phyloP scores from a whole-genome alignment of 192 early-diverging fungal species.

The Helicostylum pulchrum region DNA sequence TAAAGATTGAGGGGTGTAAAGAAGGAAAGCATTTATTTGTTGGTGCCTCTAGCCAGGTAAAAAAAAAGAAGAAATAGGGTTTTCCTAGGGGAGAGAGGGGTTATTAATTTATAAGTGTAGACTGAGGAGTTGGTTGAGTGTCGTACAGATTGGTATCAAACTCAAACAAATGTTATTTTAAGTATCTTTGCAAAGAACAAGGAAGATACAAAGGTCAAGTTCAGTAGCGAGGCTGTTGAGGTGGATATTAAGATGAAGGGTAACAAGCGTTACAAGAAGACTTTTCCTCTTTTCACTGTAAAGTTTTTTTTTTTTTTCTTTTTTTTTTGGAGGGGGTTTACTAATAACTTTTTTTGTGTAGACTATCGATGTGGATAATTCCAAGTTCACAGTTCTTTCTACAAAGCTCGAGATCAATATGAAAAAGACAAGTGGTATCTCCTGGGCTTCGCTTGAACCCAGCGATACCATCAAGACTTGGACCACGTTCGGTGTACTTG shows the following conservation, averaged over 20 bases:
- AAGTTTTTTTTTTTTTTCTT: not conserved
- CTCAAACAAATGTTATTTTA: constrained; percentile 75
- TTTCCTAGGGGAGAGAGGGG: no score
- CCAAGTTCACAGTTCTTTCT: constrained; percentile 62
- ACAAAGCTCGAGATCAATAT: constrained; percentile 79
- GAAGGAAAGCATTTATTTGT: constrained; percentile 91
- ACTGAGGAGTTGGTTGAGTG: constrained; percentile 66
- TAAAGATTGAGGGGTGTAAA: constrained; percentile 92
- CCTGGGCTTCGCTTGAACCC: constrained; percentile 78
- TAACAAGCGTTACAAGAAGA: constrained; percentile 67
- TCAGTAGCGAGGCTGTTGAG: constrained; percentile 50
- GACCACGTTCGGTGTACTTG: constrained; percentile 85
- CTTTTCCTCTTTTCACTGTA: constrained; percentile 62
- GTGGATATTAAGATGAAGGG: constrained; percentile 80
- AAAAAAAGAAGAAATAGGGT: no score
- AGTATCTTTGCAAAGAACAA: constrained; percentile 94
- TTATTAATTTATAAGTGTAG: not conserved
- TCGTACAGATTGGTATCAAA: constrained; percentile 95
- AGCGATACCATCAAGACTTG: constrained; percentile 59
- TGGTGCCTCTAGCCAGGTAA: constrained; percentile 41
- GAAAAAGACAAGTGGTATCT: constrained; percentile 80
- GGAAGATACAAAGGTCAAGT: constrained; percentile 64
- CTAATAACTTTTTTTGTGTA: no score
- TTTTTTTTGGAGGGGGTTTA: no score
- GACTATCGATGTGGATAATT: constrained; percentile 67